Evolutionary conservation across 2,329 filamentous ascomycete genomes (phyloP), one percentile per base, ranked within the genome.

Genomic region (Alternaria incomplexa): DNA sequence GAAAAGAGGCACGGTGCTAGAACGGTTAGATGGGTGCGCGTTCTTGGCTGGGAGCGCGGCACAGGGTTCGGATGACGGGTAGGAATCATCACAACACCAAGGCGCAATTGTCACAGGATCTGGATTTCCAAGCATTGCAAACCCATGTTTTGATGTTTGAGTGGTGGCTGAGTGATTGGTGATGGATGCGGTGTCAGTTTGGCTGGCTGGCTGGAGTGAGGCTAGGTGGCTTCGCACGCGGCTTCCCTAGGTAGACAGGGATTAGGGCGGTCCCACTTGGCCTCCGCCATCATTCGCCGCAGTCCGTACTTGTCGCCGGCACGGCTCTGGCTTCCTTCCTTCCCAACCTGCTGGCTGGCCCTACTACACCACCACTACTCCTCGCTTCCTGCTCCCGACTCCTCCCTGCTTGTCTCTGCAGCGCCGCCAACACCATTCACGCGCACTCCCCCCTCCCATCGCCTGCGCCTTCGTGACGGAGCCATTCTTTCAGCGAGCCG

Each of bases 401-500:
- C 59, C 46, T 56, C 46, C 60, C 51, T 58, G 45, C 55, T 61
- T 46, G 25, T 58, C 43, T 36, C 26, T 46, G 32, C 54, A 54
- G 45, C 62, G 54, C 26, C 23, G 58, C 53, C 32, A 40, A 40
- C 11, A 10, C 50, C 28, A 32, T 45, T n/a, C 6, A n/a, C 25
- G 17, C 36, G 20, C 47, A 30, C 20, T 22, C 28, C 30, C 40
- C 51, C 44, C 30, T 20, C 53, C 53, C 44, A 17, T 54, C 61
- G 46, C 56, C 56, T 46, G 62, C 56, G 44, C 62, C 63, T 53
- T 58, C 44, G 54, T 54, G 59, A 54, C 60, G 59, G 61, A 58
- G n/a, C 65, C 75, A 68, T 74, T 76, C 72, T 73, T 76, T 75
- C 69, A 61, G 65, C 22, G 60, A 57, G 64, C 59, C 61, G 61